A percentile compares a stretch with the other conserved stretches of the same genome.
Evolutionary conservation across 2,329 filamentous ascomycete species (phyloP).

Genomic region (Monilinia polystroma): DNA sequence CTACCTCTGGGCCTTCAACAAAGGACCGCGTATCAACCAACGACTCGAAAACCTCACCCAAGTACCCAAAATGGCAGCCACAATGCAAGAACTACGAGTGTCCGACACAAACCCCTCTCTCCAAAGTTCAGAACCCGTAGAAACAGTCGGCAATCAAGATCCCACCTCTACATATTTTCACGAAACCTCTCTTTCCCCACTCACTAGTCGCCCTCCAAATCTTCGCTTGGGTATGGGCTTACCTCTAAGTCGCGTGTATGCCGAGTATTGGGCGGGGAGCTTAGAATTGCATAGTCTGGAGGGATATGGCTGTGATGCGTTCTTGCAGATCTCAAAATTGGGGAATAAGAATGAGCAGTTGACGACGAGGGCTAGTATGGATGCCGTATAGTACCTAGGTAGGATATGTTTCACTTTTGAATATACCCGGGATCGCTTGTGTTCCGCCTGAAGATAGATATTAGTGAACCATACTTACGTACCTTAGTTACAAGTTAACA

Average conservation of each 20-base stretch:
- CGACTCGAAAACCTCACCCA: slow-evolving; percentile 81
- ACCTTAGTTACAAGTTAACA: neutral
- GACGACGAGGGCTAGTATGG: slow-evolving; percentile 72
- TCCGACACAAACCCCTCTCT: slow-evolving; percentile 39
- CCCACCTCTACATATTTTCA: slow-evolving; percentile 25
- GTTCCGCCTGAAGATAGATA: neutral
- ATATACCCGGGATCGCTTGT: slow-evolving; percentile 4
- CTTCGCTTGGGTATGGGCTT: slow-evolving; percentile 88
- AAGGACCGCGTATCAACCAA: slow-evolving; percentile 75
- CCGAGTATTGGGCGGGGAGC: slow-evolving; percentile 96
- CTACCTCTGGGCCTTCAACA: slow-evolving; percentile 95
- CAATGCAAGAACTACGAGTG: slow-evolving; percentile 77
- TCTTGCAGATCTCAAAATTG: slow-evolving; percentile 91
- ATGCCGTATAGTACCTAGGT: slow-evolving; percentile 54
- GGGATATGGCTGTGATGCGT: slow-evolving; percentile 93
- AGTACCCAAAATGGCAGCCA: slow-evolving; percentile 90
- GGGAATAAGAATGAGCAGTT: slow-evolving; percentile 98
- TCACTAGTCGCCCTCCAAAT: slow-evolving; percentile 82
- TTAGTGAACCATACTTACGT: neutral
- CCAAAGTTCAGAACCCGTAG: slow-evolving; percentile 27
- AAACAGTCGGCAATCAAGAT: slow-evolving; percentile 31
- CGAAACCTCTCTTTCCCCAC: slow-evolving; percentile 65
- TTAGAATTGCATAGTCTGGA: slow-evolving; percentile 89
- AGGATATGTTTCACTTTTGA: neutral
- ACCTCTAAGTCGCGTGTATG: slow-evolving; percentile 90